These are phyloP conservation scores for Gigaspora rosea DNA, from an alignment of 192 early-diverging fungal species.

Conservation along the genomic window DNA sequence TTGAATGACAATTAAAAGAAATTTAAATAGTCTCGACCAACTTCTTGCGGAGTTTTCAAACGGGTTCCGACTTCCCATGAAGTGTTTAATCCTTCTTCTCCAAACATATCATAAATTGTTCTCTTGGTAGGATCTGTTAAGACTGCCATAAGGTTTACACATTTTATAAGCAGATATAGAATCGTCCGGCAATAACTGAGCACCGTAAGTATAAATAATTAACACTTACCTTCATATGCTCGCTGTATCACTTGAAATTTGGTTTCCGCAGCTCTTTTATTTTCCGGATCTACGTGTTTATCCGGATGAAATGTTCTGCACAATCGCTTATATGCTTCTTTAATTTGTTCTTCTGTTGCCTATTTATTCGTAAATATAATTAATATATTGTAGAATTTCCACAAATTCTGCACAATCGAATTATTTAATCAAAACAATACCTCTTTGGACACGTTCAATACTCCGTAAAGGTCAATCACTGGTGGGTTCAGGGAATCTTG, in stretches of 20 bases:
- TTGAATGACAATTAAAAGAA: not conserved
- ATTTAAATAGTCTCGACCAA: constrained; percentile 19
- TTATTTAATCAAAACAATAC: constrained; percentile 32
- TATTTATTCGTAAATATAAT: constrained; percentile 2
- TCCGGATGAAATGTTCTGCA: constrained; percentile 82
- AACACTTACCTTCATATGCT: constrained; percentile 66
- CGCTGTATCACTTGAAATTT: constrained; percentile 77
- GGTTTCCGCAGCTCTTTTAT: constrained; percentile 65
- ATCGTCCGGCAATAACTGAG: not conserved
- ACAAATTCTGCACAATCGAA: too few relatives aligned
- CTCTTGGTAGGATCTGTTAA: constrained; percentile 76
- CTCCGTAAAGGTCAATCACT: constrained; percentile 62
- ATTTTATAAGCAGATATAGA: constrained; percentile 1
- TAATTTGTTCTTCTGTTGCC: constrained; percentile 68
- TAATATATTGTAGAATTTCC: too few relatives aligned
- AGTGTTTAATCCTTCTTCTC: constrained; percentile 80
- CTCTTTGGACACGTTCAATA: constrained; percentile 66
- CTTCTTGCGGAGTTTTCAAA: constrained; percentile 68
- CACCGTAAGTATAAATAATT: not conserved
- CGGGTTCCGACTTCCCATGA: constrained; percentile 65
- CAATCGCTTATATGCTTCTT: constrained; percentile 72
- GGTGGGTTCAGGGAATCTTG: constrained; percentile 35
- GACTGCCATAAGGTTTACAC: constrained; percentile 46
- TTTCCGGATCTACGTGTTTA: constrained; percentile 63
- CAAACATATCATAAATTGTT: constrained; percentile 89